Percentiles rank a stretch among this genome's conserved stretches.
Evolutionary conservation across 2,329 filamentous ascomycete genomes (phyloP).

Genomic region (Ophiocordyceps robertsii): DNA sequence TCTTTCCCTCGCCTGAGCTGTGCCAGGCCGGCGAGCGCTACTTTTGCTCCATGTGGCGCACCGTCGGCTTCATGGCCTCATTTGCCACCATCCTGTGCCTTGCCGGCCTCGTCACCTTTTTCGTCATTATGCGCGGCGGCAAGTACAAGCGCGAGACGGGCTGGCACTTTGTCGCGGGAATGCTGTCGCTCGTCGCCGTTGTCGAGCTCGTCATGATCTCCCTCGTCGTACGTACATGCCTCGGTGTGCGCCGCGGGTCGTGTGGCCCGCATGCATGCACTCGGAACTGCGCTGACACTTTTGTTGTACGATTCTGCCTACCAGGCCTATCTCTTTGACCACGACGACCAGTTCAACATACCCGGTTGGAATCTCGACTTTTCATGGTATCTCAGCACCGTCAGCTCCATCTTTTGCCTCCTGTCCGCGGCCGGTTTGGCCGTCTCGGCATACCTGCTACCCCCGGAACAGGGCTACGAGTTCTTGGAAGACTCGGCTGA

Average conservation of each 20-base stretch:
- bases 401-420: conserved; percentile 39
- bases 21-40: conserved; percentile 37
- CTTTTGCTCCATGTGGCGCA: conserved; percentile 90
- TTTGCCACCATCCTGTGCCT: conserved; percentile 74
- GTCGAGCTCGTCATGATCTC: conserved; percentile 66
- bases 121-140: conserved; percentile 64
- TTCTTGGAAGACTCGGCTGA: conserved; percentile 40
- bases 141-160: conserved; percentile 68
- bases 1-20: conserved; percentile 18
- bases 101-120: conserved; percentile 65
- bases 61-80: conserved; percentile 75
- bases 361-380: conserved; percentile 69
- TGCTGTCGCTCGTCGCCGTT: conserved; percentile 53
- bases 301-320: no score
- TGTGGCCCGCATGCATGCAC: not conserved
- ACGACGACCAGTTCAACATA: conserved; percentile 70
- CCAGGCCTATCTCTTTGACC: conserved; percentile 70
- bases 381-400: conserved; percentile 59
- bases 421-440: conserved; percentile 45
- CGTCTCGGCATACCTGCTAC: conserved; percentile 55
- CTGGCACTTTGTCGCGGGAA: conserved; percentile 60
- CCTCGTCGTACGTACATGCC: conserved; percentile 50
- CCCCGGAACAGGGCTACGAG: conserved; percentile 78
- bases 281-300: not conserved
- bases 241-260: not conserved